A percentile compares a stretch with the other conserved stretches of the same genome.
These are phyloP conservation scores for Adansonia digitata DNA, from an alignment of 345 rosid species.

Conservation along the genomic window DNA sequence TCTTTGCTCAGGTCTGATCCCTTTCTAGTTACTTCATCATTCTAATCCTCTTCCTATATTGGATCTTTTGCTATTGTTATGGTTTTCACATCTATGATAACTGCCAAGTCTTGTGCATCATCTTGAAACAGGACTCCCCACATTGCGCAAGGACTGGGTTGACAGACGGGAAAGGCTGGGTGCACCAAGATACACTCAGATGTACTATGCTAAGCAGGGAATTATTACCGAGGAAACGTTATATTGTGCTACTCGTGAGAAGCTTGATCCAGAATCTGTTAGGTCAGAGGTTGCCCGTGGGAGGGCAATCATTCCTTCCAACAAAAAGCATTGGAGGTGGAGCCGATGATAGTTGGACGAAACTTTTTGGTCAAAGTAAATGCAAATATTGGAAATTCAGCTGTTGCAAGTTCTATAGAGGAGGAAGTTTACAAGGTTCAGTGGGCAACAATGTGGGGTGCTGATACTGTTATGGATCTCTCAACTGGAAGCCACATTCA, in stretches of 20 bases:
- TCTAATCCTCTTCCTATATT: not conserved
- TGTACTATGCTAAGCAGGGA: constrained; percentile 98
- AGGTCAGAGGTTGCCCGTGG: constrained; percentile 98
- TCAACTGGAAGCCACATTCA: constrained; percentile 98
- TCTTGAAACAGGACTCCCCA: constrained; percentile 73
- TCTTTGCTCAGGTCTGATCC: not conserved
- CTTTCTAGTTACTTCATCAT: not conserved
- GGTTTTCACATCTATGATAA: not conserved
- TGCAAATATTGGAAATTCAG: constrained; percentile 97
- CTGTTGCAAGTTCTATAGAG: constrained; percentile 93
- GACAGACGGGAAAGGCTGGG: constrained; percentile 74
- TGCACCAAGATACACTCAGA: constrained; percentile 82
- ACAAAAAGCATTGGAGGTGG: constrained; percentile 93
- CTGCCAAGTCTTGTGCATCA: constrained; percentile 9
- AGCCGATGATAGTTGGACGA: constrained; percentile 94
- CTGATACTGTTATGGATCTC: constrained; percentile 97
- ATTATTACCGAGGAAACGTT: constrained; percentile 93
- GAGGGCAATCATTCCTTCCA: constrained; percentile 94
- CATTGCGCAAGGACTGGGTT: constrained; percentile 84
- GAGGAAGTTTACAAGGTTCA: constrained; percentile 98
- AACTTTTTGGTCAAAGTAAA: constrained; percentile 95
- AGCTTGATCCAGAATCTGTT: constrained; percentile 93
- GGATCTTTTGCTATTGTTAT: not conserved
- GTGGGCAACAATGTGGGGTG: constrained; percentile 99
- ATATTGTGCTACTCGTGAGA: constrained; percentile 88